Evolutionary conservation across 129 eudicot species (phyloP).

Genomic region (Lonicera japonica): DNA sequence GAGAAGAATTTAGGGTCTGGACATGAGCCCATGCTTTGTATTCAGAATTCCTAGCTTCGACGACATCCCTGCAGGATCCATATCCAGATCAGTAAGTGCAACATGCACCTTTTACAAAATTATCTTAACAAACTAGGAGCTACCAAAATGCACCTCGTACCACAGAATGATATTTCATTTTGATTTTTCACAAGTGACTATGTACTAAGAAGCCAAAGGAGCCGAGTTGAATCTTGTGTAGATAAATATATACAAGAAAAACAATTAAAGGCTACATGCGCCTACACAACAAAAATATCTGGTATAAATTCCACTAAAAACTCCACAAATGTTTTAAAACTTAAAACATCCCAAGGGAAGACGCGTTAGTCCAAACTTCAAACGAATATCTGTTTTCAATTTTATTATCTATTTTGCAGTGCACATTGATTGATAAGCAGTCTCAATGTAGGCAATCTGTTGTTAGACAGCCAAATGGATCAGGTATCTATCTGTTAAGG

Average conservation of each 20-base stretch:
- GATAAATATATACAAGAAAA: neutral
- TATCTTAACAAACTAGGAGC: neutral
- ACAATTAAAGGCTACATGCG: neutral
- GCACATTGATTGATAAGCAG: no score
- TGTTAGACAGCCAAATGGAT: no score
- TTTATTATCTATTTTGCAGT: no score
- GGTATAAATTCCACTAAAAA: neutral
- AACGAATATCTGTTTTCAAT: neutral
- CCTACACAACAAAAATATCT: neutral
- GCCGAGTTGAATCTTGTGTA: neutral
- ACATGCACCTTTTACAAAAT: neutral
- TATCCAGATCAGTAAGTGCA: constrained; percentile 1
- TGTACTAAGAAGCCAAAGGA: neutral
- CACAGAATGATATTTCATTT: no score
- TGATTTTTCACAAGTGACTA: no score
- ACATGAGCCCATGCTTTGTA: constrained; percentile 85
- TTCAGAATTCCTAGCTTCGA: constrained; percentile 72
- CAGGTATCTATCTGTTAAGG: no score
- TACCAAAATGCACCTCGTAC: neutral
- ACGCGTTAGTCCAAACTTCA: neutral
- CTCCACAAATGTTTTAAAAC: neutral
- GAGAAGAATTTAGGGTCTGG: constrained; percentile 58
- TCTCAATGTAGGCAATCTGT: no score
- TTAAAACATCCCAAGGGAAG: neutral
- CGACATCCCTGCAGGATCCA: constrained; percentile 51